phyloP scores from a whole-genome alignment of 1,284 basidiomycete genomes.

The Ceratobasidium sp. region DNA sequence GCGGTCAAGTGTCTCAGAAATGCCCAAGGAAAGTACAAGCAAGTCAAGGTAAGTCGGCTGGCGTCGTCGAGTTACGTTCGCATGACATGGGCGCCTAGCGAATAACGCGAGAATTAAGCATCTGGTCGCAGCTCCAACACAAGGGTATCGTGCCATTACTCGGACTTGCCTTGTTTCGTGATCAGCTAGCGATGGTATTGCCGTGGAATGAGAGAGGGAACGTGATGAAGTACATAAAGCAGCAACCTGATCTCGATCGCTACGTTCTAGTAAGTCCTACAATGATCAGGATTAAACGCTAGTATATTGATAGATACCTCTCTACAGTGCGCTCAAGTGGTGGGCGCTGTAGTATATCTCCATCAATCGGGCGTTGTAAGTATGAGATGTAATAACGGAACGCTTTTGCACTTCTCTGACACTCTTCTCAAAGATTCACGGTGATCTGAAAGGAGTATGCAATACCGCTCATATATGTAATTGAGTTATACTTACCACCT shows the following conservation, averaged over 20 bases:
- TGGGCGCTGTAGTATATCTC: too few relatives aligned
- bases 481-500: background rate
- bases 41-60: too few relatives aligned
- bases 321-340: background rate
- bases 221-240: background rate
- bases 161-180: background rate
- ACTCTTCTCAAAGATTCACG: background rate
- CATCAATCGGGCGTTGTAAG: too few relatives aligned
- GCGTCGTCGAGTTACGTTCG: too few relatives aligned
- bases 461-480: background rate
- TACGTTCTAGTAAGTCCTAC: background rate
- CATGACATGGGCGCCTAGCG: background rate
- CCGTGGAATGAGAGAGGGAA: background rate
- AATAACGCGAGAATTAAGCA: constrained; percentile 2
- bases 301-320: background rate
- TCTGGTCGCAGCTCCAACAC: constrained; percentile 21
- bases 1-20: too few relatives aligned
- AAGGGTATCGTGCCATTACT: background rate
- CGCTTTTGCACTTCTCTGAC: background rate
- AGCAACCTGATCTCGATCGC: background rate
- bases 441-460: constrained; percentile 2
- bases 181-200: background rate
- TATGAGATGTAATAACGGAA: too few relatives aligned
- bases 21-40: too few relatives aligned
- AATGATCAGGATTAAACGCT: too few relatives aligned